A percentile compares a stretch with the other conserved stretches of the same genome.
Evolutionary conservation across 2,329 filamentous ascomycete species (phyloP).

Genomic region (Talaromyces sp.): DNA sequence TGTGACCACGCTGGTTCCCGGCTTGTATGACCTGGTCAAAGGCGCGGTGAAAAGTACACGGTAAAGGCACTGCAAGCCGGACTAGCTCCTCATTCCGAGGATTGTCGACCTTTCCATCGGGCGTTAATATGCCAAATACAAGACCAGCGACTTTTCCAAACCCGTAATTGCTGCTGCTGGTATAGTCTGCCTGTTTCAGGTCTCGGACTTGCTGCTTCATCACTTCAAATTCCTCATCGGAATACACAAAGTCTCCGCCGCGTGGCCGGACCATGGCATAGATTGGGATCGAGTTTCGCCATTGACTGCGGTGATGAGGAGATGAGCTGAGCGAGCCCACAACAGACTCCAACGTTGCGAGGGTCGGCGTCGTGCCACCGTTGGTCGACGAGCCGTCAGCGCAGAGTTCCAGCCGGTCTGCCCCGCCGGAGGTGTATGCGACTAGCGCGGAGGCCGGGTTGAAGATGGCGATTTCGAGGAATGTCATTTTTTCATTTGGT

Average conservation of each 20-base stretch:
- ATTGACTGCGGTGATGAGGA: slow-evolving; percentile 16
- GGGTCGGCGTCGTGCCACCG: slow-evolving; percentile 40
- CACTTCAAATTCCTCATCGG: slow-evolving; percentile 31
- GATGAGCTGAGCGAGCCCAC: slow-evolving; percentile 16
- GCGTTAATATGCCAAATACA: slow-evolving; percentile 47
- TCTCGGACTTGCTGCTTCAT: not conserved
- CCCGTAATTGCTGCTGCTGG: not conserved
- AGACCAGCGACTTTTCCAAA: slow-evolving; percentile 40
- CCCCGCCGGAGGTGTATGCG: slow-evolving; percentile 37
- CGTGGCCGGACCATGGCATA: slow-evolving; percentile 52
- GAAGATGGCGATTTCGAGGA: slow-evolving; percentile 47
- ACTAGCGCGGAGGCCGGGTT: slow-evolving; percentile 37
- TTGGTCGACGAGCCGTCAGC: slow-evolving; percentile 37
- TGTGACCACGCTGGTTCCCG: not conserved
- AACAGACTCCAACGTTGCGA: slow-evolving; percentile 19
- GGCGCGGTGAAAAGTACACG: slow-evolving; percentile 53
- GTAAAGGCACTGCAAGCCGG: slow-evolving; percentile 32
- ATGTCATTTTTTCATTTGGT: not conserved
- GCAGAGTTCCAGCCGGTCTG: slow-evolving; percentile 45
- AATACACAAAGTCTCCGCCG: slow-evolving; percentile 43
- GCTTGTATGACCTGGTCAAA: slow-evolving; percentile 39
- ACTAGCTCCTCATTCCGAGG: slow-evolving; percentile 40
- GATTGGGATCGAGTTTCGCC: slow-evolving; percentile 32
- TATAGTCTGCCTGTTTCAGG: not conserved
- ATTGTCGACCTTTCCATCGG: slow-evolving; percentile 32